These are phyloP conservation scores for Kockovaella imperatae DNA, from an alignment of 768 basidiomycete species.

Conservation along the genomic window DNA sequence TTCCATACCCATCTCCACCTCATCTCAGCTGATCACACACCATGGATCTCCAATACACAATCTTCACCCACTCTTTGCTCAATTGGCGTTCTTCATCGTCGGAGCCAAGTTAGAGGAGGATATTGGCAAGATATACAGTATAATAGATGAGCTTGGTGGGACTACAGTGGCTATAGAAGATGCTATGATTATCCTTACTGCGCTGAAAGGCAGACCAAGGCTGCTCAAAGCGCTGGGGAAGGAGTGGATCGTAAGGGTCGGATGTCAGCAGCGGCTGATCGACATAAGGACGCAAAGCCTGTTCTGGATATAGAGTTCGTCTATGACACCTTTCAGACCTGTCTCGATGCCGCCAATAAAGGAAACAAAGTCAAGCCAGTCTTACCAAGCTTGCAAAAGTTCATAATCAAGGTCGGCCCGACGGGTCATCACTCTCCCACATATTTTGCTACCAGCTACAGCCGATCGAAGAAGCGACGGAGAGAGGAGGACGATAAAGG, in stretches of 20 bases:
- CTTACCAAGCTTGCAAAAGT: background rate
- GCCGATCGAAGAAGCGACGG: conserved; percentile 7
- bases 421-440: no score
- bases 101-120: conserved; percentile 37
- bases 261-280: background rate
- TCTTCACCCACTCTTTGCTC: conserved; percentile 37
- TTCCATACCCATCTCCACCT: conserved; percentile 17
- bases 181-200: conserved; percentile 25
- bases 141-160: conserved; percentile 39
- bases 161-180: conserved; percentile 13
- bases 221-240: conserved; percentile 21
- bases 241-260: conserved; percentile 21
- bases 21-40: conserved; percentile 14
- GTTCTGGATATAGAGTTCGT: conserved; percentile 29
- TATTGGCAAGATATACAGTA: conserved; percentile 19
- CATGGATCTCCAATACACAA: background rate
- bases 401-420: background rate
- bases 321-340: conserved; percentile 20
- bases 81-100: conserved; percentile 35
- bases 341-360: conserved; percentile 10
- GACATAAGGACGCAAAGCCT: conserved; percentile 17
- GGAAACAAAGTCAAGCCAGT: background rate
- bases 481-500: conserved; percentile 2
- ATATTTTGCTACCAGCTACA: no score
- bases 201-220: conserved; percentile 32